phyloP scores from a whole-genome alignment of 2,329 filamentous ascomycete species.

The Pseudogymnoascus sp. region DNA sequence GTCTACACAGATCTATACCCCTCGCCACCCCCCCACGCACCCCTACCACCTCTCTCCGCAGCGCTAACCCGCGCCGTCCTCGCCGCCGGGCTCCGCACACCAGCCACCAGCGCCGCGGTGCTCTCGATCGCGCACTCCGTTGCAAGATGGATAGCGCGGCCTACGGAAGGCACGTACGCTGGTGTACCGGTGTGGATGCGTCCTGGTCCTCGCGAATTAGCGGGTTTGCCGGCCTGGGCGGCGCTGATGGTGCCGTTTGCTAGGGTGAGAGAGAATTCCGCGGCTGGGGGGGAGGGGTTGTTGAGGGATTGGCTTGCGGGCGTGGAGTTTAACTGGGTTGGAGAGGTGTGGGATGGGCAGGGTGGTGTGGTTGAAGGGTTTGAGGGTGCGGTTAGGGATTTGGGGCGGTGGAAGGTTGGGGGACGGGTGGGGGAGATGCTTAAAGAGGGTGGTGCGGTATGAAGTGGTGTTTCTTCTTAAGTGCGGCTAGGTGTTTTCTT shows the following conservation, averaged over 20 bases:
- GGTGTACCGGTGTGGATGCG: neutral
- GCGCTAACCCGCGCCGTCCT: neutral
- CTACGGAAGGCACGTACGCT: neutral
- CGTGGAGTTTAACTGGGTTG: neutral
- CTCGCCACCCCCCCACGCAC: neutral
- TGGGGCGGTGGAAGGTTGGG: neutral
- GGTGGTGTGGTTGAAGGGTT: neutral
- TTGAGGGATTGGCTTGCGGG: neutral
- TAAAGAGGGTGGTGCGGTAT: neutral
- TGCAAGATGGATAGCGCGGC: neutral
- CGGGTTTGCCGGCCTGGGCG: neutral
- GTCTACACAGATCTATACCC: neutral
- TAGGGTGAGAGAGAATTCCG: neutral
- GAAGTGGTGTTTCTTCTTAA: neutral
- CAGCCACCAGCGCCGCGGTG: neutral
- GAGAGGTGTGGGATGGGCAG: neutral
- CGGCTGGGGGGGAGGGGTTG: neutral
- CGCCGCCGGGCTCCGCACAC: neutral
- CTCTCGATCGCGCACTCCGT: neutral
- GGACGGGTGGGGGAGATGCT: neutral
- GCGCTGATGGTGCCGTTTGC: neutral
- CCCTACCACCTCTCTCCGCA: neutral
- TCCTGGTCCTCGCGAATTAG: neutral
- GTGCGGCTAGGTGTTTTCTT: neutral
- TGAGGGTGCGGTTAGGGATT: neutral